Evolutionary conservation across 208 protist genomes (phyloP), one percentile per base, ranked within the genome.

Genomic region (Trypanosoma scelopori): DNA sequence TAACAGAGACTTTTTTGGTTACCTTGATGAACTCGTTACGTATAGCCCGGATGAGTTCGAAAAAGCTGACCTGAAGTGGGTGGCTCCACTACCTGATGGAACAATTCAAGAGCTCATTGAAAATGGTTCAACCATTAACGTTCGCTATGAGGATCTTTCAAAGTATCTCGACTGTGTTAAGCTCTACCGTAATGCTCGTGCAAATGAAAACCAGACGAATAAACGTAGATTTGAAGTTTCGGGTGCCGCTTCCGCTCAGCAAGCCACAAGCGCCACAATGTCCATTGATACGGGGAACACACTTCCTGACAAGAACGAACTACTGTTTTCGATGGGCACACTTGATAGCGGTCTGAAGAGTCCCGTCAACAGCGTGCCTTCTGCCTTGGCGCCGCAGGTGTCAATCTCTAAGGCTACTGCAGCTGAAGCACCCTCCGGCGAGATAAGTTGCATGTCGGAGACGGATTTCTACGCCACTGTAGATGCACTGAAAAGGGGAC

Each of bases 31-130:
- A 30, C 77, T 93, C 6, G 66, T 78, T 1, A 50, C 28, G 1
- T 63, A 73, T 1, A 65, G 70, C 42, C 64, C 42, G 37, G 70
- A 76, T 45, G 76, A 63, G 0, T 87, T 87, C 58, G 73, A 86
- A 30, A 73, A 80, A 35, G 76, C 76, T 13, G 75, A 79, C 12
- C 53, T 90, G 16, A 85, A 74, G 50, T 93, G 87, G 87, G 79
- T 88, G 4, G 81, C 70, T 9, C 81, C 84, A 11, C 42, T 69
- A 3, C 71, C 72, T n/a, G 70, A 80, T 61, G 83, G 87, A 18
- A 57, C 61, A 6, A 58, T 93, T 12, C 76, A 82, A 50, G 87
- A 93, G 30, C 67, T 93, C 18, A 71, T 93, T 60, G 78, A 85
- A 2, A 81, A 83, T 47, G 87, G 87, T 39, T 64, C 75, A 22